Base-by-base conservation (phyloP, 164 flowering plant species). In the Berberis vulgaris region DNA sequence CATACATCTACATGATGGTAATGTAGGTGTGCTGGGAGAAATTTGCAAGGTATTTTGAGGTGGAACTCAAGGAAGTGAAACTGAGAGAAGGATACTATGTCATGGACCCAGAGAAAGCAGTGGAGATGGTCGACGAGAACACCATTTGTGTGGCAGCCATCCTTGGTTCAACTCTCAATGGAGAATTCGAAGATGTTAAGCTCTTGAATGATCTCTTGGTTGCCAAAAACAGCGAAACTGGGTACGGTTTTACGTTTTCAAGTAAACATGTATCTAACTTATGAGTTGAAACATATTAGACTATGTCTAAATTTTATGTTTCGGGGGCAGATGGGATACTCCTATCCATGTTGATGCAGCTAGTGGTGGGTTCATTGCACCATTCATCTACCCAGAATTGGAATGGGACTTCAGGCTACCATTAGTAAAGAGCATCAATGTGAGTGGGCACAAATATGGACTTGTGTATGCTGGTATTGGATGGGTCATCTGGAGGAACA, bases 291-390 rank as follows among this genome's bases (percentile, higher is more conserved):
- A 26, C 26, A 26, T 26, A 0, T 26, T 26, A 26, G 26, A 26
- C 26, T 26, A 26, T 26, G 26, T 26, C 26, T 26, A 26, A 26
- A 26, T 26, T 26, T 26, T 26, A 26, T 26, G 26, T 26, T 26
- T 26, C 26, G 26, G 26, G 26, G 5, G 2, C 61, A 79, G 80
- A 53, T 79, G 82, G 80, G 77, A 77, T 49, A 79, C 82, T 3
- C 82, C 82, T 3, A 79, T 79, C 11, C 82, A 79, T 71, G 82
- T 79, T 6, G 82, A 79, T 41, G 82, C 82, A 2, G 82, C 82
- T 4, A 79, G 82, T 42, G 82, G 82, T 49, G 81, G 81, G 3
- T 78, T 78, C 64, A 74, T 78, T 6, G 81, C 81, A 1, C 81
- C 81, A 0, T 78, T 79, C 65, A 41, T 79, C 3, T 76, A 79